A percentile compares a stretch with the other conserved stretches of the same genome.
phyloP scores from a whole-genome alignment of 352 stramenopile genomes.

The Globisporangium orthogonon region DNA sequence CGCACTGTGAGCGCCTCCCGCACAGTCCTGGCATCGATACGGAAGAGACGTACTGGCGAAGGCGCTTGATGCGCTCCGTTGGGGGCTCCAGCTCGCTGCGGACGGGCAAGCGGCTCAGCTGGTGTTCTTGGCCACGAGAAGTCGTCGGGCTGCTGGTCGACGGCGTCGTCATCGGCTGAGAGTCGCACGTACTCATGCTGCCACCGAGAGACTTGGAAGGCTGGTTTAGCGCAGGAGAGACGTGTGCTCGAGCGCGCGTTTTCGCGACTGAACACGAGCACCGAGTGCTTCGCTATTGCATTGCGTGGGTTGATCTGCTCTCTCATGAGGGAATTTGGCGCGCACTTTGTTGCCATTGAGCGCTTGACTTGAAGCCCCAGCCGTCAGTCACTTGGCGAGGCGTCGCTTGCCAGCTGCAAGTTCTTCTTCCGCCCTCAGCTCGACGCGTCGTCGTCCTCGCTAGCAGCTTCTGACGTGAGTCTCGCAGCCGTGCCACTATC shows the following conservation, averaged over 20 bases:
- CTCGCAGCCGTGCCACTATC: neutral
- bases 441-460: neutral
- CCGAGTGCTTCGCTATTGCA: neutral
- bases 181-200: neutral
- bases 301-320: neutral
- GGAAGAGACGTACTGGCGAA: slow-evolving; percentile 5
- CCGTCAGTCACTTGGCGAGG: neutral
- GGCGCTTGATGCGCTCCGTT: slow-evolving; percentile 9
- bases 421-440: neutral
- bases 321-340: neutral
- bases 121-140: neutral
- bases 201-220: neutral
- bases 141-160: neutral
- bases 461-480: neutral
- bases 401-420: neutral
- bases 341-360: neutral
- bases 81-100: neutral
- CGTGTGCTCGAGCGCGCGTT: neutral
- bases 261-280: neutral
- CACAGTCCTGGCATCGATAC: neutral
- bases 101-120: neutral
- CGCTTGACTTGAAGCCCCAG: neutral
- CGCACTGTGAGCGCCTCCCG: neutral
- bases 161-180: neutral
- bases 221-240: neutral